A percentile compares a stretch with the other conserved stretches of the same genome.
phyloP scores from a whole-genome alignment of 148 eudicot species.

The Drosera capensis region DNA sequence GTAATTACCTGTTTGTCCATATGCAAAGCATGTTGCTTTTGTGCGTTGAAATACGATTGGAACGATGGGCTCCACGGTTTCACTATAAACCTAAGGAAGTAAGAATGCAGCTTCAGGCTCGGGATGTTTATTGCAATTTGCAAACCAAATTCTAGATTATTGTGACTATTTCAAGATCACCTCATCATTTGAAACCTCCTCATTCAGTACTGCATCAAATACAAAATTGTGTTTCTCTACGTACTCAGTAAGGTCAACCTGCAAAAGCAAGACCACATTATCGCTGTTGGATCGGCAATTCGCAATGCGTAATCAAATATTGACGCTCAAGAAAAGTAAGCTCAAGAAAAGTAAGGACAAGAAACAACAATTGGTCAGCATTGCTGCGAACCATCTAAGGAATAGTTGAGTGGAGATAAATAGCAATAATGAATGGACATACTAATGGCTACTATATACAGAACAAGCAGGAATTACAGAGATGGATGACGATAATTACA shows the following conservation, averaged over 20 bases:
- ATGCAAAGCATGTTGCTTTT: conserved; percentile 97
- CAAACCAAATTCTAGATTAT: too few relatives aligned
- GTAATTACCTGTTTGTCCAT: conserved; percentile 83
- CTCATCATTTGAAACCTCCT: conserved; percentile 99
- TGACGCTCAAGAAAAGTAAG: too few relatives aligned
- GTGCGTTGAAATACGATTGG: conserved; percentile 95
- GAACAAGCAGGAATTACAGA: too few relatives aligned
- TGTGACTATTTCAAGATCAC: conserved; percentile 18
- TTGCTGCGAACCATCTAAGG: too few relatives aligned
- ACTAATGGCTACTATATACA: too few relatives aligned
- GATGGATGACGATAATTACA: neutral
- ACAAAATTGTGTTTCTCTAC: conserved; percentile 93
- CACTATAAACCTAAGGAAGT: conserved; percentile 63
- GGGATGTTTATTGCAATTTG: neutral
- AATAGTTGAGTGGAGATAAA: too few relatives aligned
- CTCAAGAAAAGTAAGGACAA: too few relatives aligned
- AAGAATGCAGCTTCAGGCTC: neutral
- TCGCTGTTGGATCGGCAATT: neutral
- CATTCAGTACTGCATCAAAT: conserved; percentile 90
- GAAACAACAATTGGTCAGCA: too few relatives aligned
- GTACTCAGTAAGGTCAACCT: conserved; percentile 97
- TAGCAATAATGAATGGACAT: too few relatives aligned
- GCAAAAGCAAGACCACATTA: conserved; percentile 12
- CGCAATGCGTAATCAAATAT: too few relatives aligned
- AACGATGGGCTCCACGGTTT: conserved; percentile 95